Evolutionary conservation across 2,329 filamentous ascomycete species (phyloP), one percentile per base, ranked within the genome.

Genomic region (Fusarium pseudograminearum): DNA sequence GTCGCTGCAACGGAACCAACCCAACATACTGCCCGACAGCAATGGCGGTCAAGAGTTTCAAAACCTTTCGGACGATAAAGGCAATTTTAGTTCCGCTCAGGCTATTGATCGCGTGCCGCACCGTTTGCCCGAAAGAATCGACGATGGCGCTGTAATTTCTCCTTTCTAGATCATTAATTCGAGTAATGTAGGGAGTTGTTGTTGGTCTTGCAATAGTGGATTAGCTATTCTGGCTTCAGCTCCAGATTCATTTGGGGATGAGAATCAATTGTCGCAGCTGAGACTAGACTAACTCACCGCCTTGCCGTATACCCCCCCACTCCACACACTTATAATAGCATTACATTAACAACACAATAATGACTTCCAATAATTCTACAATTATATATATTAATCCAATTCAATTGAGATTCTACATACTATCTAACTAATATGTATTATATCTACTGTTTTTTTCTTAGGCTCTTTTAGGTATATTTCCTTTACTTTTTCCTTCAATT

Each of bases 61-160:
- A 28, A 24, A 34, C 18, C 47, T 46, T 40, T 34, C 10, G 24
- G 48, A 36, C 20, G 40, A 45, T 42, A 56, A 34, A n/a, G 31
- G 15, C 18, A 20, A 12, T 20, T 41, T 50, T 34, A 51, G 51
- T 51, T 33, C 48, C 53, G 34, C 54, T 47, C 65, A 62, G 51
- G 60, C 67, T 67, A 71, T 73, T 64, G 70, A 71, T 73, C 65
- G 67, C 61, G 70, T 73, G 68, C 68, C 61, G 65, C 45, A 47
- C 67, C 48, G 54, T 62, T 44, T 63, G 24, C 46, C 46, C 51
- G 45, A 31, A 20, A 24, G 38, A 45, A 36, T 45, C 16, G 24
- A 31, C 40, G 24, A 57, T 56, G 57, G 56, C 36, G 57, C 54
- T 46, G 28, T 24, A 55, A 24, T 8, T 31, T 51, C 63, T 38